phyloP scores from a whole-genome alignment of 108 stramenopile species.

The Seminavis robusta region DNA sequence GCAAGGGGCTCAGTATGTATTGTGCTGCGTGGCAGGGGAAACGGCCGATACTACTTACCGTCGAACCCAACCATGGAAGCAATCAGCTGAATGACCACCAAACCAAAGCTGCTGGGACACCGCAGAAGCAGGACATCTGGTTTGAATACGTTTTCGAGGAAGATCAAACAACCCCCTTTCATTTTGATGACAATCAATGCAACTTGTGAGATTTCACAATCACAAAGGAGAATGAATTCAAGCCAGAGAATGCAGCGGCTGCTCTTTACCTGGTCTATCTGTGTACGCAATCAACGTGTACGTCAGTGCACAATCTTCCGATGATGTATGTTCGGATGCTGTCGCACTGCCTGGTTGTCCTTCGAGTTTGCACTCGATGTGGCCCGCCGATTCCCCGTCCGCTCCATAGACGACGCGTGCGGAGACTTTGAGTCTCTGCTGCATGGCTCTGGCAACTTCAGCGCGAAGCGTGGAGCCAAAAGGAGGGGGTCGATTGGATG shows the following conservation, averaged over 20 bases:
- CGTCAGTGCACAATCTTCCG: conserved; percentile 11
- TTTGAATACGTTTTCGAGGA: conserved; percentile 38
- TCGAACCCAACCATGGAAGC: conserved; percentile 72
- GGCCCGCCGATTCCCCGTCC: conserved; percentile 13
- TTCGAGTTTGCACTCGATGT: conserved; percentile 25
- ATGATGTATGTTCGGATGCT: conserved; percentile 11
- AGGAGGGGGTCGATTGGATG: conserved; percentile 30
- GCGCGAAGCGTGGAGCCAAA: conserved; percentile 58
- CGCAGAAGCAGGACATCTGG: conserved; percentile 32
- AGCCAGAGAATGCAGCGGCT: too few relatives aligned
- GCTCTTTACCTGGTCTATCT: conserved; percentile 61
- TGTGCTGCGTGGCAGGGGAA: too few relatives aligned
- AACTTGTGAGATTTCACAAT: too few relatives aligned
- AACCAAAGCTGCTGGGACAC: conserved; percentile 51
- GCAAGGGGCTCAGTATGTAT: too few relatives aligned
- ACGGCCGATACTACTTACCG: conserved; percentile 25
- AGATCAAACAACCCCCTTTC: conserved; percentile 58
- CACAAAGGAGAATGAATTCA: too few relatives aligned
- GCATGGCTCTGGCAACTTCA: conserved; percentile 47
- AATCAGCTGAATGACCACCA: conserved; percentile 54
- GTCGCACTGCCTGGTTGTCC: conserved; percentile 7
- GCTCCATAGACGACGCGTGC: conserved; percentile 31
- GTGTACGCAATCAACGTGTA: conserved; percentile 73
- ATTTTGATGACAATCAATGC: too few relatives aligned
- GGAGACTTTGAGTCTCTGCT: conserved; percentile 44